A percentile compares a stretch with the other conserved stretches of the same genome.
Evolutionary conservation across 495 filamentous ascomycete species (phyloP).

Genomic region (Trichoderma gamsii): DNA sequence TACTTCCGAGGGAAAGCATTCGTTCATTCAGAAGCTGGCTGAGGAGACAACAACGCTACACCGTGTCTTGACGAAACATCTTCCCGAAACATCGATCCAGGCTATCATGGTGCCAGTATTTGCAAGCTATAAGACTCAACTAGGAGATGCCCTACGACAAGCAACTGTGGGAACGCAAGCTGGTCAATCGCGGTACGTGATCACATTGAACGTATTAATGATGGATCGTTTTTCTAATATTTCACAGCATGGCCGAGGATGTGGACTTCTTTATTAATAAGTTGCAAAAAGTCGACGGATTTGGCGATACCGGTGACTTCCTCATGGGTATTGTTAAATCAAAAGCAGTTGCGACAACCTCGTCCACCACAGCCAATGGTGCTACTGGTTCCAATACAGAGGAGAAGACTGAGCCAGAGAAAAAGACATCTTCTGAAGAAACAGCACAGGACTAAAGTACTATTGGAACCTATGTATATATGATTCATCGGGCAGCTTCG

Average conservation of each 20-base stretch:
- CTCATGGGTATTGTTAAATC: slow-evolving; percentile 60
- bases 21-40: slow-evolving; percentile 86
- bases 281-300: slow-evolving; percentile 74
- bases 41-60: slow-evolving; percentile 87
- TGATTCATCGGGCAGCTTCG: not conserved
- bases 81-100: slow-evolving; percentile 68
- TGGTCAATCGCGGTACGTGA: slow-evolving; percentile 65
- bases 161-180: slow-evolving; percentile 58
- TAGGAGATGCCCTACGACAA: slow-evolving; percentile 67
- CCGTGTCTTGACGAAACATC: slow-evolving; percentile 76
- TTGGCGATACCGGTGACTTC: slow-evolving; percentile 61
- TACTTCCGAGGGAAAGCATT: slow-evolving; percentile 38
- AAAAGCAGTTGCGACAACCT: slow-evolving; percentile 44
- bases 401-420: not conserved
- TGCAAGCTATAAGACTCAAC: slow-evolving; percentile 75
- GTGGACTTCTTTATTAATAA: slow-evolving; percentile 67
- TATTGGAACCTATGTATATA: not conserved
- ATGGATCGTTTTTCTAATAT: slow-evolving; percentile 18
- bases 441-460: not conserved
- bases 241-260: slow-evolving; percentile 68
- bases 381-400: not conserved
- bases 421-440: slow-evolving; percentile 1
- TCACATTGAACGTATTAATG: not conserved
- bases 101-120: slow-evolving; percentile 93
- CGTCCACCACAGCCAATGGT: not conserved